Base-by-base conservation (phyloP, 257 asterid genomes). In the Solanum megistacrolobum region DNA sequence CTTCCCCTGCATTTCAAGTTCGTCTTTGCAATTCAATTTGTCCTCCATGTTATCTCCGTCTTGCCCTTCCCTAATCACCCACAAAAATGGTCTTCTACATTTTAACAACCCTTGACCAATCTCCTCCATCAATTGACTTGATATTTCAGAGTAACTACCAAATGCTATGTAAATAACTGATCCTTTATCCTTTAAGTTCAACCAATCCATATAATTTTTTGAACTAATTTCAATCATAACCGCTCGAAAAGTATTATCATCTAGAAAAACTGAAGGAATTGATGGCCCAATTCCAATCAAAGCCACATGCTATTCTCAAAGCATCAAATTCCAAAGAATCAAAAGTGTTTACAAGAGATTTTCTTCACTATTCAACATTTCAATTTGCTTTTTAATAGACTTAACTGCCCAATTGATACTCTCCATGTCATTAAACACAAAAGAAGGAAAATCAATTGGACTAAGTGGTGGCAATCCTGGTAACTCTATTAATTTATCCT, bases 71-170 rank as follows among this genome's bases (percentile, higher is more conserved):
- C 92, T 58, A 2, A 86, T 34, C 55, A 88, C 93, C 92, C 92
- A 91, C 81, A 91, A 72, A 66, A 91, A 91, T 69, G 93, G 91
- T 21, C 43, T 84, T 9, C 81, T 32, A 31, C 81, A 88, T 21
- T 88, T 55, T 38, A 91, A 5, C 81, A 91, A 87, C 41, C 88
- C 92, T 14, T 81, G 36, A 7, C 90, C 87, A 3, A 86, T 85
- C 38, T 85, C 90, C 31, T 87, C 91, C 62, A 90, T 35, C 58
- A 87, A 71, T 27, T 39, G 41, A 38, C 32, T 88, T 29, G 88
- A 62, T 9, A 87, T 35, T 13, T 32, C 29, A 5, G 25, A 2
- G 16, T 83, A 9, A 38, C 89, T 88, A n/a, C 91, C 90, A 39
- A 89, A 87, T n/a, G 90, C 87, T 35, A 88, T 65, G 32, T 90